phyloP scores from a whole-genome alignment of 768 basidiomycete genomes.

The Termitomyces sp. region DNA sequence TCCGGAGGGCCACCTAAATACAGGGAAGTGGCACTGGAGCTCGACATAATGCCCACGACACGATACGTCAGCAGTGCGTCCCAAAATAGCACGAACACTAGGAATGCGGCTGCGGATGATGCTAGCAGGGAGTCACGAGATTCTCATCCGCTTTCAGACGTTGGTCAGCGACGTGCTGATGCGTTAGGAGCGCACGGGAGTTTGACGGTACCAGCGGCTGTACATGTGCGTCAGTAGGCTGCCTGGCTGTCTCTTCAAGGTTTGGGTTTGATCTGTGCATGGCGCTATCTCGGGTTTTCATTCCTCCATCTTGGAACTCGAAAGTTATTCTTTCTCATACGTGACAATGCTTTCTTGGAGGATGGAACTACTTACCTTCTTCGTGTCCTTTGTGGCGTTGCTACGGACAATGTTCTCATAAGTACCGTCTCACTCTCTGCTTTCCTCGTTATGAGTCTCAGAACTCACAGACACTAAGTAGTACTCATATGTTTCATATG shows the following conservation, averaged over 20 bases:
- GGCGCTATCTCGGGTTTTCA: not conserved
- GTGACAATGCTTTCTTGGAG: not conserved
- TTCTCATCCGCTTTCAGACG: not conserved
- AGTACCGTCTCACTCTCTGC: not conserved
- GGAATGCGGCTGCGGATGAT: not conserved
- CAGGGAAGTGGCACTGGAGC: slow-evolving; percentile 18
- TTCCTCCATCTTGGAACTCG: not conserved
- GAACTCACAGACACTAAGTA: not conserved
- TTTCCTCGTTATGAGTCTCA: not conserved
- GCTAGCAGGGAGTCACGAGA: not conserved
- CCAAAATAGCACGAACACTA: not conserved
- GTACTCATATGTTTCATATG: not conserved
- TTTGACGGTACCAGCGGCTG: slow-evolving; percentile 3
- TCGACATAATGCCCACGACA: not conserved
- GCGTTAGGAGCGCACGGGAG: not conserved
- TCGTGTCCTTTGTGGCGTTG: not conserved
- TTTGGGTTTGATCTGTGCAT: not conserved
- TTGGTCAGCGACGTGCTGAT: not conserved
- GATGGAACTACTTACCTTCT: not conserved
- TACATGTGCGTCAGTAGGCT: not conserved
- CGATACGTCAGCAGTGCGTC: not conserved
- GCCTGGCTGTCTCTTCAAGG: not conserved
- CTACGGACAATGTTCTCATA: not conserved
- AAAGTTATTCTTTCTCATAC: not conserved
- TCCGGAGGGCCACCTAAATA: slow-evolving; percentile 47